Conservation (phyloP, 768 basidiomycete species). For the Russula sp. region DNA sequence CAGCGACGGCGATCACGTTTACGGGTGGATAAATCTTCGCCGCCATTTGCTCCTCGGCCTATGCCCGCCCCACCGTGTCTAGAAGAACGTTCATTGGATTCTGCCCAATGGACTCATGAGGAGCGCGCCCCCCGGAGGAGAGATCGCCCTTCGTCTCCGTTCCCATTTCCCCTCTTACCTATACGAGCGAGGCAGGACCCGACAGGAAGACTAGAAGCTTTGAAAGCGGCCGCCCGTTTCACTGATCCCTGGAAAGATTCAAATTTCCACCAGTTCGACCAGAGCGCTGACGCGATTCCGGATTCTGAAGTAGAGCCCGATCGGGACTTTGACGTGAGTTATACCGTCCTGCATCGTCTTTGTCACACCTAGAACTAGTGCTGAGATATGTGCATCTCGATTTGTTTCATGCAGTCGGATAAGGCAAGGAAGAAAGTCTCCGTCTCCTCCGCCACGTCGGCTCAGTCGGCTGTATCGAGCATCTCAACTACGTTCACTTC, state of each 20-base stretch:
- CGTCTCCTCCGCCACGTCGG: conserved; percentile 11
- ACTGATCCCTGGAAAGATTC: background rate
- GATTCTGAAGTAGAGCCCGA: conserved; percentile 24
- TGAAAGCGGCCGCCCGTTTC: background rate
- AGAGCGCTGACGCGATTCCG: conserved; percentile 11
- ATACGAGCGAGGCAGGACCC: background rate
- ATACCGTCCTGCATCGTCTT: background rate
- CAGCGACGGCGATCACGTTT: background rate
- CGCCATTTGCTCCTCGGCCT: background rate
- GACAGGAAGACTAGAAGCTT: background rate
- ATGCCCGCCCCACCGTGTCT: background rate
- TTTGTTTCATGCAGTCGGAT: conserved; percentile 1
- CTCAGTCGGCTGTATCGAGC: conserved; percentile 6
- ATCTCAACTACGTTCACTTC: conserved; percentile 9
- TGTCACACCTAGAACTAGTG: background rate
- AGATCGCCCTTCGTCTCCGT: conserved; percentile 14
- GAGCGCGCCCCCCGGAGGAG: background rate
- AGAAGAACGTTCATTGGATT: background rate
- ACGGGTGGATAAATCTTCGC: background rate
- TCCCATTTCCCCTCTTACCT: background rate
- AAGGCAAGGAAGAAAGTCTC: conserved; percentile 22
- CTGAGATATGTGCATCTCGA: background rate
- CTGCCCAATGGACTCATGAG: background rate
- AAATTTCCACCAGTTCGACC: background rate
- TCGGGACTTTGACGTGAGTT: conserved; percentile 20